Conservation (phyloP, 139 green algal genomes). For the Chlamydomonas schloesseri region DNA sequence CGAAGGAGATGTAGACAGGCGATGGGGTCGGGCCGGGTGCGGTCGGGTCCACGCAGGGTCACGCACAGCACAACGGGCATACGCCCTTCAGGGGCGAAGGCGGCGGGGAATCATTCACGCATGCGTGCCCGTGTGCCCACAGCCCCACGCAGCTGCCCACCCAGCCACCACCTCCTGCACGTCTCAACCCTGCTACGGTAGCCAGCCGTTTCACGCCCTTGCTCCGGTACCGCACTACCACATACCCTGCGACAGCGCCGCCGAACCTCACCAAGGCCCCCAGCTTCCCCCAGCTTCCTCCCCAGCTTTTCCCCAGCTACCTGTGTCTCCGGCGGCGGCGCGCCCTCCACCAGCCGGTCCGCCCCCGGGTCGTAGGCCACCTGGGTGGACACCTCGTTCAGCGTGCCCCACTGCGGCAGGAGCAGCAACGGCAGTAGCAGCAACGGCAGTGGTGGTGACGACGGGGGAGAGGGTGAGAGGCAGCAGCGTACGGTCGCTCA, state of each 20-base stretch:
- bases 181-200: background rate
- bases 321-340: background rate
- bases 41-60: too few relatives aligned
- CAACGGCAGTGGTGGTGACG: background rate
- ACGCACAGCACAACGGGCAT: too few relatives aligned
- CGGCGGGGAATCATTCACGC: too few relatives aligned
- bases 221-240: too few relatives aligned
- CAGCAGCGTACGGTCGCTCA: too few relatives aligned
- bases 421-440: background rate
- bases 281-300: background rate
- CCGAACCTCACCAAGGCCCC: background rate
- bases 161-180: background rate
- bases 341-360: background rate
- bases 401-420: constrained; percentile 30
- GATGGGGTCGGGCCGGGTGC: too few relatives aligned
- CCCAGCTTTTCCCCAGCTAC: background rate
- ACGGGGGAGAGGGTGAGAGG: too few relatives aligned
- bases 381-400: constrained; percentile 34
- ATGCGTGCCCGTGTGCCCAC: too few relatives aligned
- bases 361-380: background rate
- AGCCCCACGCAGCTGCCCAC: too few relatives aligned
- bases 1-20: too few relatives aligned
- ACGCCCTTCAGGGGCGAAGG: too few relatives aligned
- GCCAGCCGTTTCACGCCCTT: background rate
- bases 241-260: too few relatives aligned